Evolutionary conservation across 2,329 filamentous ascomycete genomes (phyloP), one percentile per base, ranked within the genome.

Genomic region (Ophiostoma quercus): DNA sequence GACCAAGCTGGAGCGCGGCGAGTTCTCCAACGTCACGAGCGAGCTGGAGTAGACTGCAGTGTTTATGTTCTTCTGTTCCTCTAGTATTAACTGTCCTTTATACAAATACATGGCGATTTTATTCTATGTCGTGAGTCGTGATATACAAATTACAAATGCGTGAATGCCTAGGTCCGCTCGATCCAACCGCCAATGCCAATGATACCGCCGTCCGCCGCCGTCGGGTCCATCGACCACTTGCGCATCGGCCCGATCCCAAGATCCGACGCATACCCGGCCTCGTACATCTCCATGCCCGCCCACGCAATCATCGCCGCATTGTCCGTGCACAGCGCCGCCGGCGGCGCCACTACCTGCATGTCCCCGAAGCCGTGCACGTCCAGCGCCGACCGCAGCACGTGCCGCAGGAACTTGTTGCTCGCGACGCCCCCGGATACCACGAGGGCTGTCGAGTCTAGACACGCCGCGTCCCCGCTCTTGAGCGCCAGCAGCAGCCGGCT

Each of bases 271-370:
- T 87, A 94, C 0, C 94, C 94, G 0, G 86, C 87, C 78, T 91
- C 85, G 76, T 86, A 97, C 94, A 99, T 97, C 80, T 98, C 94
- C 74, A 94, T 85, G 0, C 90, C 95, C 0, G 94, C 84, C 94
- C 95, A 98, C 1, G 90, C 94, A 77, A 98, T 94, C 95, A 99
- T 99, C 66, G 93, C 92, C 14, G 95, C 95, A 79, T 99, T 98
- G 76, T 99, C 95, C 0, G 92, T 97, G 77, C 95, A 98, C 68
- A 94, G 83, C 60, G 84, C 82, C 11, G 86, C 79, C 2, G 93
- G 93, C n/a, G 95, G 94, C 69, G 90, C 91, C 39, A 89, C 79
- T 8, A 97, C 78, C 12, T 83, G 75, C 37, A 96, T 78, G 73
- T 87, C 75, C 0, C 77, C 76, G 76, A 87, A 89, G 0, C 91